Evolutionary conservation across 2,329 filamentous ascomycete genomes (phyloP).

Genomic region (Monosporascus ibericus): DNA sequence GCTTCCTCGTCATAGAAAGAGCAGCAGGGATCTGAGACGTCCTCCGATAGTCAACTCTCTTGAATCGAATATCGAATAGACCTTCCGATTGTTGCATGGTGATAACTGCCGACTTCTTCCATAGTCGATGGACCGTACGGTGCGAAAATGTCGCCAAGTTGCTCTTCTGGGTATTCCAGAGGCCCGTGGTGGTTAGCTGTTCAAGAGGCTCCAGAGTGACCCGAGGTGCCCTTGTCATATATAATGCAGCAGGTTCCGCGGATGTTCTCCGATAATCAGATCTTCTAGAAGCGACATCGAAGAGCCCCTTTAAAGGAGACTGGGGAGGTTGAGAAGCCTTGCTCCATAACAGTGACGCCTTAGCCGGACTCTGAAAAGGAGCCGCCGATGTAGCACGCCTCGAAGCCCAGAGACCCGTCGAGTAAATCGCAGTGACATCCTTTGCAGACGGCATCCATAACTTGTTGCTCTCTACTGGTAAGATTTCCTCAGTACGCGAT

Average conservation of each 20-base stretch:
- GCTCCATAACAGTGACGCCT: constrained; percentile 10
- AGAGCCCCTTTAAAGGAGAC: constrained; percentile 16
- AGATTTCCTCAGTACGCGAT: constrained; percentile 1
- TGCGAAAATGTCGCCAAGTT: constrained; percentile 2
- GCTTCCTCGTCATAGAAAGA: constrained; percentile 6
- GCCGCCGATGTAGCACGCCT: not conserved
- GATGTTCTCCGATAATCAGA: constrained; percentile 22
- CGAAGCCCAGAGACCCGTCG: not conserved
- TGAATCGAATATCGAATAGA: constrained; percentile 6
- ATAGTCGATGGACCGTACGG: constrained; percentile 20
- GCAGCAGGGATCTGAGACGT: constrained; percentile 12
- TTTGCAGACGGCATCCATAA: constrained; percentile 2
- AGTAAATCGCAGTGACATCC: not conserved
- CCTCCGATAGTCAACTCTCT: constrained; percentile 10
- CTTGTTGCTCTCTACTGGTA: constrained; percentile 1
- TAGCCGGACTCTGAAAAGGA: not conserved
- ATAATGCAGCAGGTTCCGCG: constrained; percentile 26
- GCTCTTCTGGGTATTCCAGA: constrained; percentile 10
- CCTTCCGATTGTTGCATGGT: constrained; percentile 3
- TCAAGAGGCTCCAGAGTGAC: constrained; percentile 8
- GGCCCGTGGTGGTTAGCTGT: constrained; percentile 13
- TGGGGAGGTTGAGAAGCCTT: constrained; percentile 5
- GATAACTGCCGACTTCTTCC: constrained; percentile 4
- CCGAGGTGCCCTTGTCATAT: constrained; percentile 23
- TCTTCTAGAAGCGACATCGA: constrained; percentile 14